phyloP scores from a whole-genome alignment of 768 basidiomycete genomes.

The Termitomyces sp. region DNA sequence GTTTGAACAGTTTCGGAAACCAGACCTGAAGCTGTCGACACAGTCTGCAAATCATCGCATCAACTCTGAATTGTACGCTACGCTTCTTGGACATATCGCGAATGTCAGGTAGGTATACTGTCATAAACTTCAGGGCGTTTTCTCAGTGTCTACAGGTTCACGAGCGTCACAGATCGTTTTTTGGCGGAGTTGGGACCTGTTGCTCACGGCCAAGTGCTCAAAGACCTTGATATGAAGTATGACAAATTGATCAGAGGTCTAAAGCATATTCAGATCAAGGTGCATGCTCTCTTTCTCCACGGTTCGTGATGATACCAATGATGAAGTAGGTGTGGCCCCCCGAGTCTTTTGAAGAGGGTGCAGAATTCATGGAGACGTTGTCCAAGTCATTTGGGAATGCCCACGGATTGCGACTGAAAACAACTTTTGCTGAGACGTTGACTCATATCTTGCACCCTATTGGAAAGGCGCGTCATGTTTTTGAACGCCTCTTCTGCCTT shows the following conservation, averaged over 20 bases:
- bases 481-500: not conserved
- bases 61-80: slow-evolving; percentile 80
- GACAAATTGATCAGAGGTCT: slow-evolving; percentile 84
- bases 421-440: slow-evolving; percentile 80
- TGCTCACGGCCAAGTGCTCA: slow-evolving; percentile 67
- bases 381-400: slow-evolving; percentile 80
- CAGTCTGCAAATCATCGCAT: slow-evolving; percentile 72
- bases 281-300: slow-evolving; percentile 17
- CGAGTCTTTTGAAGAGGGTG: slow-evolving; percentile 87
- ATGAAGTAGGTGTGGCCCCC: slow-evolving; percentile 79
- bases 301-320: not conserved
- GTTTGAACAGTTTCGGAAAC: slow-evolving; percentile 78
- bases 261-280: slow-evolving; percentile 79
- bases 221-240: slow-evolving; percentile 76
- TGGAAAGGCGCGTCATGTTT: slow-evolving; percentile 55
- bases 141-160: slow-evolving; percentile 47
- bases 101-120: slow-evolving; percentile 57
- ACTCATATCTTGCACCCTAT: slow-evolving; percentile 79
- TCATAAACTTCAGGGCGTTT: not conserved
- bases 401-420: slow-evolving; percentile 79
- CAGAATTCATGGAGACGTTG: slow-evolving; percentile 83
- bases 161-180: slow-evolving; percentile 91
- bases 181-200: slow-evolving; percentile 73
- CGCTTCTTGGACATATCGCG: slow-evolving; percentile 79
- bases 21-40: slow-evolving; percentile 59